Percentiles rank a stretch among this genome's conserved stretches.
Evolutionary conservation across 345 rosid genomes (phyloP).

Genomic region (Schrenkiella parvula): DNA sequence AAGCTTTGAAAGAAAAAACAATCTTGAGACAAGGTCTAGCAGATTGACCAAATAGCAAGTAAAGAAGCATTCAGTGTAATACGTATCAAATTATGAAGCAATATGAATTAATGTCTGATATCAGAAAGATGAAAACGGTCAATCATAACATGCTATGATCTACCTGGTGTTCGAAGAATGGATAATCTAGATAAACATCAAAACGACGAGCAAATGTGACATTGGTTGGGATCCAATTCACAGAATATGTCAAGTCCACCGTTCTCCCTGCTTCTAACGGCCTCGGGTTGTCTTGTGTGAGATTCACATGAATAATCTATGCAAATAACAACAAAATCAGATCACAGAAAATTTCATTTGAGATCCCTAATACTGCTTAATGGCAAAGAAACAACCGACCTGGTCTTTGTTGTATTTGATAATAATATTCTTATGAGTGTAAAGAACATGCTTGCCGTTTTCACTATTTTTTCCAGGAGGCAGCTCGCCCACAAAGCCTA

Average conservation of each 20-base stretch:
- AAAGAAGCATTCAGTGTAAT: background rate
- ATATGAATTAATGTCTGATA: background rate
- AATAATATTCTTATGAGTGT: constrained; percentile 69
- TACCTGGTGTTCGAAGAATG: constrained; percentile 97
- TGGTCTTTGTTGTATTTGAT: constrained; percentile 76
- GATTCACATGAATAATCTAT: constrained; percentile 88
- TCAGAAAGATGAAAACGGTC: background rate
- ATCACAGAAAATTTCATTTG: background rate
- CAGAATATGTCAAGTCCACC: constrained; percentile 74
- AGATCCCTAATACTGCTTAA: constrained; percentile 2
- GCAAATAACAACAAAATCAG: background rate
- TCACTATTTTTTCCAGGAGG: constrained; percentile 75
- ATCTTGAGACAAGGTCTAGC: background rate
- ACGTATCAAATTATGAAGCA: background rate
- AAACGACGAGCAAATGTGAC: constrained; percentile 81
- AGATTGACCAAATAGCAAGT: background rate
- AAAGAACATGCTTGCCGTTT: constrained; percentile 62
- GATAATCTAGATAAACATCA: constrained; percentile 89
- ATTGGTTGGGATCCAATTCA: constrained; percentile 69
- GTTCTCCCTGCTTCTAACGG: constrained; percentile 62
- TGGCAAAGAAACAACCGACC: constrained; percentile 44
- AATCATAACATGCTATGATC: background rate
- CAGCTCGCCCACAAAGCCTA: constrained; percentile 86
- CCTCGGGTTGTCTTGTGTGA: constrained; percentile 71
- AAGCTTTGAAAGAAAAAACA: background rate